Percentiles rank a stretch among this genome's conserved stretches.
phyloP scores from a whole-genome alignment of 345 rosid genomes.

The Turritis glabra region DNA sequence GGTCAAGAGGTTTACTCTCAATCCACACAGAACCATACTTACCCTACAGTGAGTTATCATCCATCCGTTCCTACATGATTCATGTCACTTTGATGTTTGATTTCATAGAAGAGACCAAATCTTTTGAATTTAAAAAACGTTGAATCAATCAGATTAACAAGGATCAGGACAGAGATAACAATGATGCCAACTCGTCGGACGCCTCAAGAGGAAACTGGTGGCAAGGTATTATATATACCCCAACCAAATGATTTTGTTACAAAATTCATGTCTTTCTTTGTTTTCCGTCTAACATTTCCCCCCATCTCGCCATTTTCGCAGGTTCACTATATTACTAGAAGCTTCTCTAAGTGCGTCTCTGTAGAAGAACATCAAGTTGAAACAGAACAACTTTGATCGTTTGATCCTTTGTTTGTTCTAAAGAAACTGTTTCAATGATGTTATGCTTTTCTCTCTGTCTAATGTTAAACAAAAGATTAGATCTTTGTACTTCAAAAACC shows the following conservation, averaged over 20 bases:
- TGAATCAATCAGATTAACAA: conserved; percentile 38
- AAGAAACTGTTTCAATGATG: conserved; percentile 3
- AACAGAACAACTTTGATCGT: neutral
- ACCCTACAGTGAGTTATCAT: conserved; percentile 54
- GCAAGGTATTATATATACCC: conserved; percentile 56
- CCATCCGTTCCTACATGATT: neutral
- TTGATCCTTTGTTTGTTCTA: neutral
- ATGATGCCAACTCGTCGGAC: conserved; percentile 53
- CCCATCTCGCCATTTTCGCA: conserved; percentile 34
- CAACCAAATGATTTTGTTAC: neutral
- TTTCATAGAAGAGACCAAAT: neutral
- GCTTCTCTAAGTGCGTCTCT: conserved; percentile 6
- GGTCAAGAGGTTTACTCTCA: conserved; percentile 72
- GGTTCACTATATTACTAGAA: conserved; percentile 86
- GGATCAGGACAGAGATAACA: conserved; percentile 52
- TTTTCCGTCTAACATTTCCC: conserved; percentile 15
- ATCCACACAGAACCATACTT: conserved; percentile 44
- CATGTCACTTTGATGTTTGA: neutral
- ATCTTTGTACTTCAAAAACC: neutral
- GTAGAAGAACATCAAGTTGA: conserved; percentile 10
- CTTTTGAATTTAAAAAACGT: neutral
- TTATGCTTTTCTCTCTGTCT: neutral
- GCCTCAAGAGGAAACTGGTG: conserved; percentile 96
- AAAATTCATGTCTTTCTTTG: neutral
- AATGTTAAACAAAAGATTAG: neutral